Evolutionary conservation across 2,329 filamentous ascomycete genomes (phyloP).

Genomic region (Monilinia vaccinii-corymbosi): DNA sequence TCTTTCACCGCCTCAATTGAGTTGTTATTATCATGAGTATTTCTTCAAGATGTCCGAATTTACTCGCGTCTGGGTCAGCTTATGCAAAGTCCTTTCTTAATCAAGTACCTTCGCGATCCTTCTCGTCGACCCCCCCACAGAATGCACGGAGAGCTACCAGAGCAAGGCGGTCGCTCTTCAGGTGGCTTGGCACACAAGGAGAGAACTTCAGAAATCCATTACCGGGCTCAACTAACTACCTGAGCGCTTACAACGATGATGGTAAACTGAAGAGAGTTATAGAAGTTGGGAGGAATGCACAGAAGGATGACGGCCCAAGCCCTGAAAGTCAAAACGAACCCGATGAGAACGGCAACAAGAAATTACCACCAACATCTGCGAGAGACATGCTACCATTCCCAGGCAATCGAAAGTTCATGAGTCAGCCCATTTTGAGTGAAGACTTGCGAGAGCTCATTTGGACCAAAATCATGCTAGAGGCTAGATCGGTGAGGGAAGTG

Average conservation of each 20-base stretch:
- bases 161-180: constrained; percentile 24
- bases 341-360: constrained; percentile 8
- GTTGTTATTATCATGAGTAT: constrained; percentile 21
- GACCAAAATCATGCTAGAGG: constrained; percentile 43
- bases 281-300: neutral
- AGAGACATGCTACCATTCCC: constrained; percentile 46
- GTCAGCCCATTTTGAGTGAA: constrained; percentile 55
- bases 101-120: constrained; percentile 21
- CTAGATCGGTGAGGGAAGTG: constrained; percentile 50
- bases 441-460: constrained; percentile 57
- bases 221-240: constrained; percentile 27
- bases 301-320: neutral
- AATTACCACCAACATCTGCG: constrained; percentile 16
- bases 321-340: constrained; percentile 2
- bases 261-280: constrained; percentile 24
- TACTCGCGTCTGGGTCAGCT: constrained; percentile 14
- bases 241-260: constrained; percentile 25
- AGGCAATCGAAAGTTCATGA: constrained; percentile 49
- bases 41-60: constrained; percentile 21
- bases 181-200: constrained; percentile 26
- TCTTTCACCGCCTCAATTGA: neutral
- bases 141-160: constrained; percentile 21
- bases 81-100: constrained; percentile 22
- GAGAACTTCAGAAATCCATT: constrained; percentile 24
- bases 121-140: constrained; percentile 26